Evolutionary conservation across 768 basidiomycete genomes (phyloP).

Genomic region (Termitomyces sp.): DNA sequence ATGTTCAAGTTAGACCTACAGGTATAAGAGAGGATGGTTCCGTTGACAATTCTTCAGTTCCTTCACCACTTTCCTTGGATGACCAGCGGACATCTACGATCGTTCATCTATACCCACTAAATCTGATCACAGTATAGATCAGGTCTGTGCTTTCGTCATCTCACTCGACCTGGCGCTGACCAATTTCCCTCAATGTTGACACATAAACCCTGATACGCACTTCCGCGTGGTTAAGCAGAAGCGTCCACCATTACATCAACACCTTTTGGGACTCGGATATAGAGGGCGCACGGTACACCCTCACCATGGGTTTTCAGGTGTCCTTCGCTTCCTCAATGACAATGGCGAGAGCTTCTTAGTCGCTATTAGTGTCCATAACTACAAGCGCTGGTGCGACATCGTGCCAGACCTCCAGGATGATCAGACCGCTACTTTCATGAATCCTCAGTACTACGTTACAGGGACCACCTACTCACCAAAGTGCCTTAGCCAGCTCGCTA

Average conservation of each 20-base stretch:
- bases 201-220: neutral
- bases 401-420: constrained; percentile 25
- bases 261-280: too few species aligned
- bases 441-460: constrained; percentile 25
- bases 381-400: constrained; percentile 36
- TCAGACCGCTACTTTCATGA: constrained; percentile 24
- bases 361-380: constrained; percentile 36
- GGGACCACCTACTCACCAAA: neutral
- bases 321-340: constrained; percentile 11
- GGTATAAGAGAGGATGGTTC: neutral
- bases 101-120: too few species aligned
- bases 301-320: constrained; percentile 38
- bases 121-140: neutral
- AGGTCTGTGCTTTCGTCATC: neutral
- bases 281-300: constrained; percentile 9
- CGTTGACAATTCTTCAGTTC: neutral
- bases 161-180: neutral
- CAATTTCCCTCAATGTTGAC: too few species aligned
- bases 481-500: too few species aligned
- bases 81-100: too few species aligned
- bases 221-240: constrained; percentile 31
- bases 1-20: too few species aligned
- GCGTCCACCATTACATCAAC: too few species aligned
- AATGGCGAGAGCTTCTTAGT: constrained; percentile 29
- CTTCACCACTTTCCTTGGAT: neutral